Percentiles rank a stretch among this genome's conserved stretches.
These are phyloP conservation scores for Basidioascus undulatus DNA, from an alignment of 768 basidiomycete species.

Conservation along the genomic window DNA sequence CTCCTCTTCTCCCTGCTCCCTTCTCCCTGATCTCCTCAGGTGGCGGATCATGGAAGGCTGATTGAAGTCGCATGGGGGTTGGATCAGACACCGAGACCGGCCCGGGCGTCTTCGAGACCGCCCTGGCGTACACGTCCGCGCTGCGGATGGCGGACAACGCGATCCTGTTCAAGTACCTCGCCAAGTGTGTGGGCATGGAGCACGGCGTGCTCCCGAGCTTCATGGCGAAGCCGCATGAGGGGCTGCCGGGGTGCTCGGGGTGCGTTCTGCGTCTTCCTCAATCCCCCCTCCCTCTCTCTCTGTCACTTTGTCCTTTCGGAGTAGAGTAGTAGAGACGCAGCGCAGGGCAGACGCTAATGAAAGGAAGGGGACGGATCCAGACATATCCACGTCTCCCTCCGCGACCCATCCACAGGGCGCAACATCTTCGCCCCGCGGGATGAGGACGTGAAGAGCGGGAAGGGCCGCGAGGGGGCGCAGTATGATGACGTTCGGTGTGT, in stretches of 20 bases:
- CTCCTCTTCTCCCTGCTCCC: no score
- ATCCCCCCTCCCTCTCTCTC: no score
- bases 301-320: no score
- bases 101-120: constrained; percentile 32
- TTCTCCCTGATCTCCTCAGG: no score
- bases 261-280: constrained; percentile 22
- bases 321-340: no score
- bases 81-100: constrained; percentile 56
- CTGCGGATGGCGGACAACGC: constrained; percentile 75
- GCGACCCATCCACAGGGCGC: constrained; percentile 31
- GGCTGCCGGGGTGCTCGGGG: constrained; percentile 95
- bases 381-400: constrained; percentile 82
- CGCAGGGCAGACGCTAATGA: no score
- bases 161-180: constrained; percentile 69
- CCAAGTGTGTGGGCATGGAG: constrained; percentile 78
- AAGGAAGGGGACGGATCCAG: constrained; percentile 7
- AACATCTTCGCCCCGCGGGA: constrained; percentile 60
- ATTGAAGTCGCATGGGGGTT: neutral
- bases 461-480: constrained; percentile 40
- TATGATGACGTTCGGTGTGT: constrained; percentile 70
- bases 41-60: no score
- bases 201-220: constrained; percentile 78
- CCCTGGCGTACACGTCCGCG: constrained; percentile 58
- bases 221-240: constrained; percentile 36
- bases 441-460: constrained; percentile 31